A percentile compares a stretch with the other conserved stretches of the same genome.
phyloP scores from a whole-genome alignment of 2,329 filamentous ascomycete species.

The Talaromyces atroroseus region DNA sequence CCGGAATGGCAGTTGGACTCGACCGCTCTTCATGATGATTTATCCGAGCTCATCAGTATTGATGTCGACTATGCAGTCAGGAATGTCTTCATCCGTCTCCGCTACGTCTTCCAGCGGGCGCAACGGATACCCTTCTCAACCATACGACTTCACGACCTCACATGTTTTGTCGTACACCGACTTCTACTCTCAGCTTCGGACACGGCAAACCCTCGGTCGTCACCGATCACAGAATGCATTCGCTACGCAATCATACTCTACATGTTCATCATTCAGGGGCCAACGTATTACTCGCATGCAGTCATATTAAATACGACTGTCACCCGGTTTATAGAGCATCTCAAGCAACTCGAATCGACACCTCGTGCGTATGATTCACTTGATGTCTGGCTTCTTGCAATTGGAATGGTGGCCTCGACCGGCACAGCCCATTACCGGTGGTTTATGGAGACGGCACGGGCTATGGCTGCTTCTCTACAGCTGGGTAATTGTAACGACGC shows the following conservation, averaged over 20 bases:
- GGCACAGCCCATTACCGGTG: not conserved
- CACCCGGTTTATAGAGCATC: not conserved
- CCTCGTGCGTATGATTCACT: not conserved
- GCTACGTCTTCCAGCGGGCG: conserved; percentile 28
- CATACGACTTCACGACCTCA: not conserved
- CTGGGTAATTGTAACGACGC: no score
- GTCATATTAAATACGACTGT: not conserved
- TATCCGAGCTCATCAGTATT: conserved; percentile 7
- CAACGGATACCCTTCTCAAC: not conserved
- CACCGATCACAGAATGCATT: not conserved
- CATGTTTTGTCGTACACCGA: conserved; percentile 1
- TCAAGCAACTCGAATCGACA: not conserved
- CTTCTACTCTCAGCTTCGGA: not conserved
- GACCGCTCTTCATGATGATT: conserved; percentile 11
- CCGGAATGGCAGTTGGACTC: conserved; percentile 44
- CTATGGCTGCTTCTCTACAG: not conserved
- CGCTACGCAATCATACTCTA: not conserved
- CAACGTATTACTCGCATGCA: not conserved
- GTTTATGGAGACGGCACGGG: not conserved
- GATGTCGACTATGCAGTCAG: conserved; percentile 32
- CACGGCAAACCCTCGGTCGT: not conserved
- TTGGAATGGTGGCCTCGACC: not conserved
- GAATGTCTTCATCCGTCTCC: conserved; percentile 42
- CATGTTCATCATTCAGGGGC: conserved; percentile 1
- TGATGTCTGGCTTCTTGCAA: not conserved